A percentile compares a stretch with the other conserved stretches of the same genome.
Evolutionary conservation across 371 early-diverging fungal genomes (phyloP).

Genomic region (Actinomucor elegans): DNA sequence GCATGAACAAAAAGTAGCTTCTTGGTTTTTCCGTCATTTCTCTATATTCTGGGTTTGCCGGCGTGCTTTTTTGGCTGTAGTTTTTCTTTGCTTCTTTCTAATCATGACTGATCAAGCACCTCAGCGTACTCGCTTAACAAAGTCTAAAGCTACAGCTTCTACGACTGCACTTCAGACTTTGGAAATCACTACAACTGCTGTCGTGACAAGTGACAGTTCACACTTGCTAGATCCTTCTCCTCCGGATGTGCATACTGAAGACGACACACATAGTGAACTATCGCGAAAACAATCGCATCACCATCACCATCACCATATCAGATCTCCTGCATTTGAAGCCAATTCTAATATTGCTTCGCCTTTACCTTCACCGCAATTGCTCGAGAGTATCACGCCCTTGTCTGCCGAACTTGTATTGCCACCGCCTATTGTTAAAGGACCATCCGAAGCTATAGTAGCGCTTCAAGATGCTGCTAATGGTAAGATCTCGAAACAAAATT

Average conservation of each 20-base stretch:
- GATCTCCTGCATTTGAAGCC: constrained; percentile 35
- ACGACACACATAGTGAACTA: not conserved
- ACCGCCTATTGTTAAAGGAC: constrained; percentile 31
- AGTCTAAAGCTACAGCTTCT: constrained; percentile 41
- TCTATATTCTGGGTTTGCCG: too few relatives aligned
- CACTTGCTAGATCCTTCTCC: not conserved
- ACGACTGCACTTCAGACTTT: constrained; percentile 44
- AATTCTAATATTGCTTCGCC: constrained; percentile 9
- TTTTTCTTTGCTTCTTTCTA: not conserved
- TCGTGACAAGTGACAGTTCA: constrained; percentile 14
- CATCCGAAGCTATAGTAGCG: constrained; percentile 49
- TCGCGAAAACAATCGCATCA: constrained; percentile 30
- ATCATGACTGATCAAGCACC: constrained; percentile 26
- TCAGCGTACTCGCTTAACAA: constrained; percentile 30
- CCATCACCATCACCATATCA: constrained; percentile 38
- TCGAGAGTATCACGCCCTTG: constrained; percentile 18
- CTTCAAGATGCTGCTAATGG: constrained; percentile 50
- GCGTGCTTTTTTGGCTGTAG: constrained; percentile 2
- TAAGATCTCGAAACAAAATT: too few relatives aligned
- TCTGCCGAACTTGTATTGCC: constrained; percentile 20
- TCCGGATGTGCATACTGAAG: not conserved
- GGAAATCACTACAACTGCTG: constrained; percentile 47
- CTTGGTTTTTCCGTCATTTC: constrained; percentile 2
- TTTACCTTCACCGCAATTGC: constrained; percentile 27
- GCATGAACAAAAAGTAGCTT: not conserved